Percentiles rank a stretch among this genome's conserved stretches.
Evolutionary conservation across 176 grass and related monocot genomes (phyloP).

Genomic region (Juncus effusus): DNA sequence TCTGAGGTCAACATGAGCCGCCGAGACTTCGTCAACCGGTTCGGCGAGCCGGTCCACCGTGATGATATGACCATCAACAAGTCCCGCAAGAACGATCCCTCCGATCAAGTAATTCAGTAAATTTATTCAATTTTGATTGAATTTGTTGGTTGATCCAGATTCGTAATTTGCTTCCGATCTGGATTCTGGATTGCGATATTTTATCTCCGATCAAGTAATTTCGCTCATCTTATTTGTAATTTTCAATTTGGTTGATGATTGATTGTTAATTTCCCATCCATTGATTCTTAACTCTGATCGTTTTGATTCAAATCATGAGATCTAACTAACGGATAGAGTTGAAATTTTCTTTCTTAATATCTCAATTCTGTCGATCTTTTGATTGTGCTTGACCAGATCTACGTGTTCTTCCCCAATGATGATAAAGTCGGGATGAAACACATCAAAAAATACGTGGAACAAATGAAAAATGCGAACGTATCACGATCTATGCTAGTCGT

Average conservation of each 20-base stretch:
- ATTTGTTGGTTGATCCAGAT: background rate
- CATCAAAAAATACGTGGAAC: conserved; percentile 86
- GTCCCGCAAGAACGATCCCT: conserved; percentile 69
- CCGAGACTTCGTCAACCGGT: conserved; percentile 69
- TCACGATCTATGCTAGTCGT: conserved; percentile 58
- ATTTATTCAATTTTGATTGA: background rate
- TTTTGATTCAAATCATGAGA: background rate
- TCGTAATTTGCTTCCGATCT: background rate
- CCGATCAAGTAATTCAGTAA: conserved; percentile 52
- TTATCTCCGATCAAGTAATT: background rate
- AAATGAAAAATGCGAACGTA: conserved; percentile 85
- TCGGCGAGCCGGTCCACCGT: conserved; percentile 69
- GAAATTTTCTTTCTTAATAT: background rate
- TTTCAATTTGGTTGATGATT: background rate
- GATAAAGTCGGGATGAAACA: conserved; percentile 98
- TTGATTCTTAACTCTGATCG: background rate
- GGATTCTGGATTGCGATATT: background rate
- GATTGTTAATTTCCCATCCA: conserved; percentile 17
- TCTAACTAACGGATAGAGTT: background rate
- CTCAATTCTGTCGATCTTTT: conserved; percentile 10
- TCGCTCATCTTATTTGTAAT: background rate
- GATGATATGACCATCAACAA: conserved; percentile 95
- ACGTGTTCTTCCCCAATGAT: conserved; percentile 92
- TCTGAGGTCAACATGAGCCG: conserved; percentile 65
- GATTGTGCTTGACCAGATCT: conserved; percentile 52